Percentiles rank a stretch among this genome's conserved stretches.
Evolutionary conservation across 1,284 basidiomycete genomes (phyloP).

Genomic region (Rhizopogon hawkerae): DNA sequence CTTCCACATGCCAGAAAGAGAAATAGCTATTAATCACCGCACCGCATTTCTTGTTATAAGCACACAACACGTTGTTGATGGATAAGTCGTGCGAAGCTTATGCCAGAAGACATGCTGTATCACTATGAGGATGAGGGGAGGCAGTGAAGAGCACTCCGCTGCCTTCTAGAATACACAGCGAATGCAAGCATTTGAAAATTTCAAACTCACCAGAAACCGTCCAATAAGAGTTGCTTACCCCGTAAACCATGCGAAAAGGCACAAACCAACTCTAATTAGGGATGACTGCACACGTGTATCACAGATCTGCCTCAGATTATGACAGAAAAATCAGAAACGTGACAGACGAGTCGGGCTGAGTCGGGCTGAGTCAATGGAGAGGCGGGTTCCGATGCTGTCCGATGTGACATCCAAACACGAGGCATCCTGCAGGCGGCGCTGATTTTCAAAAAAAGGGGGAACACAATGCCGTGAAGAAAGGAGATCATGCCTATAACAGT

Average conservation of each 20-base stretch:
- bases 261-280: background rate
- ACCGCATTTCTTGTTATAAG: background rate
- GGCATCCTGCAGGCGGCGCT: background rate
- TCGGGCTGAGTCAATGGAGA: background rate
- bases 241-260: no score
- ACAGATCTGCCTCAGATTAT: background rate
- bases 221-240: no score
- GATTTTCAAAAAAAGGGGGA: background rate
- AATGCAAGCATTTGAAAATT: background rate
- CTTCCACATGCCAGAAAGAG: background rate
- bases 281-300: background rate
- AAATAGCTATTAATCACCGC: background rate
- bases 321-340: background rate
- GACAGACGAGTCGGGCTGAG: background rate
- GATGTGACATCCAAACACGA: background rate
- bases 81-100: background rate
- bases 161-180: background rate
- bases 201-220: no score
- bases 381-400: background rate
- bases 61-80: background rate
- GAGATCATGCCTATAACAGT: background rate
- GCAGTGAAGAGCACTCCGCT: background rate
- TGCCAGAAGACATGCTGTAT: background rate
- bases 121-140: background rate
- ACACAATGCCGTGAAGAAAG: background rate